phyloP scores from a whole-genome alignment of 305 asterid genomes.

The Ajuga reptans region DNA sequence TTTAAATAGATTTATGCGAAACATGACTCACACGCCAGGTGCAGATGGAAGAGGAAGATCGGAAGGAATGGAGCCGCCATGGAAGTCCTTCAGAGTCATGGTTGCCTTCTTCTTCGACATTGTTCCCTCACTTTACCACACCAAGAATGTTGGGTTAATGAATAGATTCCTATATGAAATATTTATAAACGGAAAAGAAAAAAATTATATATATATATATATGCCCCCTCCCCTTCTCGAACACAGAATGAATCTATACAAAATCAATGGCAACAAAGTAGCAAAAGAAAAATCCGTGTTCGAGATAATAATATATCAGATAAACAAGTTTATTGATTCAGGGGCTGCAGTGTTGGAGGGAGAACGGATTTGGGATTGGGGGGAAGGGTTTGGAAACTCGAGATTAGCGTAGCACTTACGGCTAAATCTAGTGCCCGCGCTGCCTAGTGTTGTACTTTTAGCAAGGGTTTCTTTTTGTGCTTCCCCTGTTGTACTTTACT shows the following conservation, averaged over 20 bases:
- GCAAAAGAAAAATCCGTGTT: constrained; percentile 1
- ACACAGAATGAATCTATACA: constrained; percentile 17
- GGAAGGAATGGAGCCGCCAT: constrained; percentile 95
- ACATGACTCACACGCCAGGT: constrained; percentile 77
- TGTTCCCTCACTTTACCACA: constrained; percentile 3
- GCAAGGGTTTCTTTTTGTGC: neutral
- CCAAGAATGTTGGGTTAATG: neutral
- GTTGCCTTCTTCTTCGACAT: constrained; percentile 92
- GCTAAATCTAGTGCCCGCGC: constrained; percentile 25
- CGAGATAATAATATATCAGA: neutral
- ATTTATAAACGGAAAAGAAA: neutral
- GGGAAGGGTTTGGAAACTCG: constrained; percentile 28
- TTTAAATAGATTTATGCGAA: neutral
- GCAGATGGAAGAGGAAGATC: constrained; percentile 96
- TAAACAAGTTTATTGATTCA: neutral
- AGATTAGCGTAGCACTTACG: constrained; percentile 23
- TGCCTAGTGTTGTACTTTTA: constrained; percentile 24
- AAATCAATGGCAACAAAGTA: neutral
- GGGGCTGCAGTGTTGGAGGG: constrained; percentile 9
- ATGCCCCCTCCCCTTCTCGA: neutral
- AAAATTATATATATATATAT: neutral
- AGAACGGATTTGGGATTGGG: constrained; percentile 22
- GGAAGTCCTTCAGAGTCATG: constrained; percentile 90
- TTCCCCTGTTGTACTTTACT: constrained; percentile 19
- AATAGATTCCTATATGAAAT: neutral